Conservation (phyloP, 192 early-diverging fungal species). For the Podochytrium sp. region DNA sequence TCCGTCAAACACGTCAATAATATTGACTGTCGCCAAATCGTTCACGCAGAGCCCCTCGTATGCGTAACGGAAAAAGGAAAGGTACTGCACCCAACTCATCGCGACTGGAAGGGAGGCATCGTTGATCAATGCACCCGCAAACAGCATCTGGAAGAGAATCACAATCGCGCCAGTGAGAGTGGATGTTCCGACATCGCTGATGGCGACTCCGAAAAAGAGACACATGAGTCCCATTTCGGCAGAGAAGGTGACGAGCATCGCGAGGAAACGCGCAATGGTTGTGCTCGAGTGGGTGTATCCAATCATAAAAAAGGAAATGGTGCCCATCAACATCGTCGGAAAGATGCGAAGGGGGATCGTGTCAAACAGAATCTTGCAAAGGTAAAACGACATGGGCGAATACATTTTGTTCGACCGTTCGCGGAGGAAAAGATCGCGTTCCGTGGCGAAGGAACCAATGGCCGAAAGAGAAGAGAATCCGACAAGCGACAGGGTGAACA, state of each 20-base stretch:
- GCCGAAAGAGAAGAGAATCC: conserved; percentile 73
- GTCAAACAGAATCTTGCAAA: conserved; percentile 67
- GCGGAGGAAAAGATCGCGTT: conserved; percentile 48
- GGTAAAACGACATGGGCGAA: conserved; percentile 48
- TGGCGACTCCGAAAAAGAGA: conserved; percentile 58
- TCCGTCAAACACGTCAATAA: conserved; percentile 45
- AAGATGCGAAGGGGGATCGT: conserved; percentile 68
- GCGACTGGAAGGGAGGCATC: conserved; percentile 54
- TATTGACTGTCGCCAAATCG: conserved; percentile 41
- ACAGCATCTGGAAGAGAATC: conserved; percentile 78
- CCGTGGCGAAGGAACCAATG: conserved; percentile 58
- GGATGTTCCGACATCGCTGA: conserved; percentile 61
- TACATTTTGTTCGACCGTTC: conserved; percentile 56
- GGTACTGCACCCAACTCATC: conserved; percentile 72
- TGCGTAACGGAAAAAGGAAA: conserved; percentile 74
- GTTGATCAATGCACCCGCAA: conserved; percentile 70
- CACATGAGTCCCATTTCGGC: conserved; percentile 65
- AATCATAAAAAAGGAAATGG: conserved; percentile 74
- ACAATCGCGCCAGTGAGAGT: conserved; percentile 67
- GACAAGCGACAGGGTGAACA: conserved; percentile 71
- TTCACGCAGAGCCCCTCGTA: conserved; percentile 75
- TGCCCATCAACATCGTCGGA: conserved; percentile 65
- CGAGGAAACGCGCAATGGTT: conserved; percentile 62
- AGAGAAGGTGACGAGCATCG: conserved; percentile 68
- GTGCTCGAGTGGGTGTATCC: conserved; percentile 50